phyloP scores from a whole-genome alignment of 176 grass and related monocot genomes.

The Phoenix dactylifera region DNA sequence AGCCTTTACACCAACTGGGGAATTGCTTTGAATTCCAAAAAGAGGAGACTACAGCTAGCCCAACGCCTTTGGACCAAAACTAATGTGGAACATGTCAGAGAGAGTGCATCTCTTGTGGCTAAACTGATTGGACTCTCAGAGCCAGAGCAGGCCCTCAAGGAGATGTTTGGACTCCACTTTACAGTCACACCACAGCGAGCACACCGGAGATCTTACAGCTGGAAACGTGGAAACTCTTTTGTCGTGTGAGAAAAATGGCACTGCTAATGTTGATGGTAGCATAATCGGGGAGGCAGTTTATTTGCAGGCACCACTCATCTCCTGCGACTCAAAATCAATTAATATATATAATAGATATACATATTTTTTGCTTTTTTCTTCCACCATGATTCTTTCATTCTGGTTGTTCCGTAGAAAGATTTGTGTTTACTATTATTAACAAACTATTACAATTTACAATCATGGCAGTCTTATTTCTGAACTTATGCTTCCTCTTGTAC shows the following conservation, averaged over 20 bases:
- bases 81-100: slow-evolving; percentile 59
- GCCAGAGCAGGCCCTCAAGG: slow-evolving; percentile 46
- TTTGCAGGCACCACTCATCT: no score
- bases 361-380: no score
- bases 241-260: slow-evolving; percentile 1
- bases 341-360: no score
- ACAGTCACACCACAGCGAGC: slow-evolving; percentile 32
- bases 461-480: no score
- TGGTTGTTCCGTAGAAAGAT: no score
- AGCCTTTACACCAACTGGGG: slow-evolving; percentile 64
- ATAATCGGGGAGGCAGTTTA: no score
- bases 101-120: slow-evolving; percentile 58
- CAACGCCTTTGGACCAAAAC: slow-evolving; percentile 59
- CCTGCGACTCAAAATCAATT: no score
- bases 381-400: no score
- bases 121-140: slow-evolving; percentile 51
- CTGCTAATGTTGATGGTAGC: no score
- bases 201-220: slow-evolving; percentile 53
- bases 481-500: no score
- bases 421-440: no score
- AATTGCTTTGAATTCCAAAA: slow-evolving; percentile 58
- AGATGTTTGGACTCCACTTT: slow-evolving; percentile 90
- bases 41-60: slow-evolving; percentile 55
- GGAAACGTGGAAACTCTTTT: slow-evolving; percentile 21
- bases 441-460: no score